Evolutionary conservation across 1,284 basidiomycete species (phyloP), one percentile per base, ranked within the genome.

Genomic region (Takashimella tepidaria): DNA sequence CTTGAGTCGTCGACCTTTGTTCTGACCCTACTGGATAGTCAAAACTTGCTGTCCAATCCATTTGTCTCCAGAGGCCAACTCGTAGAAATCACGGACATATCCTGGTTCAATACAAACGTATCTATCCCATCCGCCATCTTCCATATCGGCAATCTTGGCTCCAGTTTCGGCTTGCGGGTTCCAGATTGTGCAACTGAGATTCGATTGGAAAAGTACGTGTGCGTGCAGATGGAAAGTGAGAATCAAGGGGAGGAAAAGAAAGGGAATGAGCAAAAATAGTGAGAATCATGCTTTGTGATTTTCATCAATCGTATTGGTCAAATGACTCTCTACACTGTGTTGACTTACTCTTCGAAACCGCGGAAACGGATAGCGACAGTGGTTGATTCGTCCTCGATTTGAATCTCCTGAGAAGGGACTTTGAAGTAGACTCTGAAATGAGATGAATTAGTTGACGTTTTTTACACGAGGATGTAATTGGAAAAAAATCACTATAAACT

Each of bases 61-160:
- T 42, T 80, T 82, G 67, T 82, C 76, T 19, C 84, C 85, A 2
- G 84, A 78, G 41, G 78, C 78, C 21, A 91, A 62, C 0, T 59
- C 57, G 59, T 74, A 73, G 64, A 70, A 75, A 41, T 73, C 71
- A 27, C 62, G 61, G 3, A 90, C 90, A 70, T 81, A 81, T 21
- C 91, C 91, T 8, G 91, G 91, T 74, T 95, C 90, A 49, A 92
- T 83, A 61, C 90, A 92, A 37, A 92, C 80, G 66, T 83, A 92
- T 53, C 76, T 80, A 60, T 89, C 90, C 90, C 90, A 95, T 70
- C 89, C 91, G 0, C 82, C 81, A 2, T 82, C 80, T 67, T 92
- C 88, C 88, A 95, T 89, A 66, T 95, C 91, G 10, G 73, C 82
- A 6, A 93, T 87, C 66, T 83, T 85, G 45, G 78, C 77, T 0